Percentiles rank a stretch among this genome's conserved stretches.
Evolutionary conservation across 2,329 filamentous ascomycete genomes (phyloP).

Genomic region (Pyricularia sp.): DNA sequence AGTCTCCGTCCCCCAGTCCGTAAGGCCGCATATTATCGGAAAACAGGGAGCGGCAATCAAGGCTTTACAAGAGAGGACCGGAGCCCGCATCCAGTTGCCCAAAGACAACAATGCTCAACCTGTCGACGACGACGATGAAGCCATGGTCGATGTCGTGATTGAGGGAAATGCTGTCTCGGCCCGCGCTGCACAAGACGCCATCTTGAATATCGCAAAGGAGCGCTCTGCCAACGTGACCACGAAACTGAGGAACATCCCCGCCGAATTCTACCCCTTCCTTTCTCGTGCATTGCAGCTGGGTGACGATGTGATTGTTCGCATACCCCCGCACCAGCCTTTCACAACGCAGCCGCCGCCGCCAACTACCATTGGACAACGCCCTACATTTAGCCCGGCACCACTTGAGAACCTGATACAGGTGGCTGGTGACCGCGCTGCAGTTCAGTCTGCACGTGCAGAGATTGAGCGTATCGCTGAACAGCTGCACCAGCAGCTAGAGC

Average conservation of each 20-base stretch:
- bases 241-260: slow-evolving; percentile 73
- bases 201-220: slow-evolving; percentile 81
- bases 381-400: slow-evolving; percentile 62
- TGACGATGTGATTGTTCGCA: slow-evolving; percentile 56
- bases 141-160: slow-evolving; percentile 74
- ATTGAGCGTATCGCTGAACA: slow-evolving; percentile 73
- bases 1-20: slow-evolving; percentile 73
- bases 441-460: slow-evolving; percentile 68
- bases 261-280: slow-evolving; percentile 94
- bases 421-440: slow-evolving; percentile 74
- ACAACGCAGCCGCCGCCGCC: slow-evolving; percentile 57
- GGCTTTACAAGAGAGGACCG: slow-evolving; percentile 78
- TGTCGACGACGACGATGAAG: slow-evolving; percentile 70
- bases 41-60: slow-evolving; percentile 86
- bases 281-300: slow-evolving; percentile 46
- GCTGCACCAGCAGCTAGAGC: slow-evolving; percentile 64
- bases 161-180: slow-evolving; percentile 88
- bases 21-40: slow-evolving; percentile 86
- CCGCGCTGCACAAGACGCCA: slow-evolving; percentile 72
- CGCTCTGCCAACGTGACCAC: slow-evolving; percentile 73
- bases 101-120: slow-evolving; percentile 50
- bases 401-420: slow-evolving; percentile 72
- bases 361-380: slow-evolving; percentile 52
- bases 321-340: slow-evolving; percentile 76
- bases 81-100: slow-evolving; percentile 83